Conservation (phyloP, 768 basidiomycete genomes). For the Boletus rubescentipes region DNA sequence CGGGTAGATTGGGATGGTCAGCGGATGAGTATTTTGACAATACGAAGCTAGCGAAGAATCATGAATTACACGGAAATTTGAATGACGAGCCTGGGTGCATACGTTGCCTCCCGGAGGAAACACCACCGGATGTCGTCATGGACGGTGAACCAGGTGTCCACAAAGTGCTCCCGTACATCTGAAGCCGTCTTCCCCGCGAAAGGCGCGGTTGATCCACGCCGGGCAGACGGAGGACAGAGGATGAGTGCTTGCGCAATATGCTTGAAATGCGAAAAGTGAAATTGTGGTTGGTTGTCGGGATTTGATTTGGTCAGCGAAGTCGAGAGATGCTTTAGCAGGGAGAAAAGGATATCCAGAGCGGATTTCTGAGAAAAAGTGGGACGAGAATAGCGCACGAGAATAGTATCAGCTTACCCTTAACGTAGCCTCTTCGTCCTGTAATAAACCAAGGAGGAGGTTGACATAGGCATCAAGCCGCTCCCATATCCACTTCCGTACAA, state of each 20-base stretch:
- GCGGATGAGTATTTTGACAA: conserved; percentile 27
- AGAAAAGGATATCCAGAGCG: conserved; percentile 72
- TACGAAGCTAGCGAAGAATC: conserved; percentile 14
- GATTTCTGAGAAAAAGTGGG: conserved; percentile 49
- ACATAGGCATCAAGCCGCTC: conserved; percentile 71
- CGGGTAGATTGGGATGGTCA: conserved; percentile 38
- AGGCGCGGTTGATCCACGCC: conserved; percentile 17
- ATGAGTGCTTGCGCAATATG: conserved; percentile 61
- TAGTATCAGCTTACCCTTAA: conserved; percentile 56
- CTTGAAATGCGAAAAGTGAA: conserved; percentile 67
- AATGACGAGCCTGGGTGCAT: conserved; percentile 20
- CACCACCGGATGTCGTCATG: conserved; percentile 88
- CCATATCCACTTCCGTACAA: conserved; percentile 78
- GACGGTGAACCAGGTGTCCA: conserved; percentile 71
- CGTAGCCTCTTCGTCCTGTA: conserved; percentile 75
- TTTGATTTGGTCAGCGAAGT: conserved; percentile 50
- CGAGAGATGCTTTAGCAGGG: conserved; percentile 77
- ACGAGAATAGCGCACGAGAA: background rate
- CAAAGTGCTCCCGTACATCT: conserved; percentile 64
- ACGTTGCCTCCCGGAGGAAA: conserved; percentile 81
- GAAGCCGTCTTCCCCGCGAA: conserved; percentile 44
- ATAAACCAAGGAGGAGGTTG: conserved; percentile 61
- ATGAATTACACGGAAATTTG: background rate
- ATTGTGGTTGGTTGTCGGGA: conserved; percentile 53
- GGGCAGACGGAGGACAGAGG: conserved; percentile 54